Evolutionary conservation across 257 asterid genomes (phyloP).

Genomic region (Petunia axillaris): DNA sequence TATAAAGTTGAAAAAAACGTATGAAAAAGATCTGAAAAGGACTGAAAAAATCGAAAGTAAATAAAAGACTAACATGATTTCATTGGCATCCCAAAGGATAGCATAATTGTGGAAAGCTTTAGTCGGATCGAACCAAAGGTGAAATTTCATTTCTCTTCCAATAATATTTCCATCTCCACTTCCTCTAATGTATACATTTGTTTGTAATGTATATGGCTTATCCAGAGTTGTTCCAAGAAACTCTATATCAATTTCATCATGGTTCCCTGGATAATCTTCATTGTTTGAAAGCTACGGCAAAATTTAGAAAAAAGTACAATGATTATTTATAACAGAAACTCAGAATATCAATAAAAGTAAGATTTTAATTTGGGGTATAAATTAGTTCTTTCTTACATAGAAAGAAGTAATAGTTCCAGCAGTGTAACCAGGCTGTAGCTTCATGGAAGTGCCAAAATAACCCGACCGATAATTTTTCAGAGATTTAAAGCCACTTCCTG

Average conservation of each 20-base stretch:
- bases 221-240: constrained; percentile 79
- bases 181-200: constrained; percentile 80
- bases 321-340: not conserved
- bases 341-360: not conserved
- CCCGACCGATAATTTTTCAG: constrained; percentile 63
- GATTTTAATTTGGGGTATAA: not conserved
- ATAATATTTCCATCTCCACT: constrained; percentile 80
- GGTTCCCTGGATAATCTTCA: constrained; percentile 72
- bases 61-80: constrained; percentile 64
- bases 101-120: constrained; percentile 74
- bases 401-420: constrained; percentile 91
- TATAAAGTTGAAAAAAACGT: not conserved
- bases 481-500: constrained; percentile 94
- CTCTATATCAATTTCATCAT: constrained; percentile 84
- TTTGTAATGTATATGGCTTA: constrained; percentile 77
- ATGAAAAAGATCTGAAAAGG: not conserved
- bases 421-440: constrained; percentile 87
- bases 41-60: not conserved
- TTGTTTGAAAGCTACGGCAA: constrained; percentile 64
- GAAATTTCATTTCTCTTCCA: constrained; percentile 78
- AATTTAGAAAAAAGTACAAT: not conserved
- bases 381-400: constrained; percentile 50
- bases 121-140: constrained; percentile 93
- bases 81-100: constrained; percentile 71
- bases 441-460: constrained; percentile 68